phyloP scores from a whole-genome alignment of 2,329 filamentous ascomycete species.

The Colletotrichum endophyticum region DNA sequence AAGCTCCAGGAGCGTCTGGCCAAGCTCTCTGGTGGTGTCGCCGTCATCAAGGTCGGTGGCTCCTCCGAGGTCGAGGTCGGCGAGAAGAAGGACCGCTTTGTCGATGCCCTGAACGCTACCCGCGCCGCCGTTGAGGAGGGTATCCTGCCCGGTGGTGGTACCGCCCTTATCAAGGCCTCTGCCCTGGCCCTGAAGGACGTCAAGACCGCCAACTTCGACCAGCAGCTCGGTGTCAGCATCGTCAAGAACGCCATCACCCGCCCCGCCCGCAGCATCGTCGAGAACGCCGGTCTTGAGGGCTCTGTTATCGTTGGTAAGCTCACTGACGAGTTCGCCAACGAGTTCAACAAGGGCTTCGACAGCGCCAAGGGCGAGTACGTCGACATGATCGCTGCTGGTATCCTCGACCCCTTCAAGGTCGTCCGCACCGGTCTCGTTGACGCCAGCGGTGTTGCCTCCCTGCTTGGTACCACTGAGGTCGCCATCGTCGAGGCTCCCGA shows the following conservation, averaged over 20 bases:
- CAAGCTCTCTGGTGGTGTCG: constrained; percentile 98
- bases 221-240: constrained; percentile 97
- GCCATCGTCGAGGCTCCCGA: constrained; percentile 96
- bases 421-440: constrained; percentile 95
- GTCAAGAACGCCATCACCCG: constrained; percentile 98
- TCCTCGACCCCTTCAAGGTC: constrained; percentile 99
- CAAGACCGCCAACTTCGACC: constrained; percentile 96
- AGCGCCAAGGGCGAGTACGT: constrained; percentile 97
- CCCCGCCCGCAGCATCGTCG: constrained; percentile 92
- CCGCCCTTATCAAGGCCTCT: constrained; percentile 95
- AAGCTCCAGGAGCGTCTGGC: constrained; percentile 99
- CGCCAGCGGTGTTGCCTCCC: constrained; percentile 92
- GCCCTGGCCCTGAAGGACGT: constrained; percentile 83
- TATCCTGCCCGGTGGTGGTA: constrained; percentile 98
- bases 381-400: constrained; percentile 97
- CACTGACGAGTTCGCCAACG: constrained; percentile 85
- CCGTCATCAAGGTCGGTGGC: constrained; percentile 98
- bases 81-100: constrained; percentile 99
- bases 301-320: constrained; percentile 98
- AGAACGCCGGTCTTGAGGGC: constrained; percentile 96
- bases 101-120: constrained; percentile 97
- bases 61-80: constrained; percentile 97
- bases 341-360: constrained; percentile 99
- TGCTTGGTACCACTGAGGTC: constrained; percentile 97
- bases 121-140: constrained; percentile 98